Conservation (phyloP, 2,329 filamentous ascomycete genomes). For the Fusarium papillatum region DNA sequence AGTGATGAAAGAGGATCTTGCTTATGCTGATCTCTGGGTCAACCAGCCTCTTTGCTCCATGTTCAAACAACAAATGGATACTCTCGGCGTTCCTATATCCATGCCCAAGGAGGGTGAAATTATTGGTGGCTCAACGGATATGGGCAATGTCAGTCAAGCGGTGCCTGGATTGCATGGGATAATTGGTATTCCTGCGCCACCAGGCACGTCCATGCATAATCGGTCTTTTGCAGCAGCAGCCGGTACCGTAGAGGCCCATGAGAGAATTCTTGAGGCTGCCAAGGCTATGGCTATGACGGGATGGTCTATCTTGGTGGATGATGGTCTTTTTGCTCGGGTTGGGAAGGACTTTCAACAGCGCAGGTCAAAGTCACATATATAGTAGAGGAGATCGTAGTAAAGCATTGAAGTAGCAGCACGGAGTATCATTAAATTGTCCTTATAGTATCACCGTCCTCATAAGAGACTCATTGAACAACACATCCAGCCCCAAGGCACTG, state of each 20-base stretch:
- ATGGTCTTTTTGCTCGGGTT: neutral
- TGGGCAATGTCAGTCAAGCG: neutral
- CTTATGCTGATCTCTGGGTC: neutral
- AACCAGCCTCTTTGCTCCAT: neutral
- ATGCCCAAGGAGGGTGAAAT: neutral
- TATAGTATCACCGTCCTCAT: neutral
- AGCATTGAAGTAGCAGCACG: neutral
- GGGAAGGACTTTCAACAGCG: neutral
- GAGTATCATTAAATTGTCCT: neutral
- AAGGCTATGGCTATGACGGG: neutral
- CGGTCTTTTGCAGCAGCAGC: neutral
- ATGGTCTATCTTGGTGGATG: neutral
- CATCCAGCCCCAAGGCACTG: neutral
- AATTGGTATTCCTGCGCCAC: neutral
- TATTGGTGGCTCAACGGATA: neutral
- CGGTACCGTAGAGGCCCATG: neutral
- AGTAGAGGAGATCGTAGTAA: no score
- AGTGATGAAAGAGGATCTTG: neutral
- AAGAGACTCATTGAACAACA: neutral
- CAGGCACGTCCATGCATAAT: neutral
- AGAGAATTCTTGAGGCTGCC: neutral
- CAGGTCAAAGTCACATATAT: neutral
- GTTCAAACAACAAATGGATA: neutral
- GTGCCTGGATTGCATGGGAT: neutral
- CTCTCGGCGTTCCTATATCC: neutral